Conservation (phyloP, 169 alveolate species). For the Plasmodium coatneyi region DNA sequence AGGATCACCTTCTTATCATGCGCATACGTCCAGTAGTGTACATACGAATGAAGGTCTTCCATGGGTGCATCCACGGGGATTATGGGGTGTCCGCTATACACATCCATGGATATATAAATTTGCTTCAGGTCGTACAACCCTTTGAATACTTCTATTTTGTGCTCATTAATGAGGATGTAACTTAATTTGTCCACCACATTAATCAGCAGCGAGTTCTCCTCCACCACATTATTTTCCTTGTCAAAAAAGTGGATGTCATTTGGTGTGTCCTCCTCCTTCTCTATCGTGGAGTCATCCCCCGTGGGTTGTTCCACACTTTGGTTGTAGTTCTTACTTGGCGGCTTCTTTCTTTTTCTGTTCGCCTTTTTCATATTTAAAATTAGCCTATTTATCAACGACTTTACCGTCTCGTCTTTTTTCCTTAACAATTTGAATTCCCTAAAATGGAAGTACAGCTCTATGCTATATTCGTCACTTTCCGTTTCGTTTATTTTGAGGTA, state of each 20-base stretch:
- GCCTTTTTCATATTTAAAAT: constrained; percentile 50
- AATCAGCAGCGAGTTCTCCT: constrained; percentile 24
- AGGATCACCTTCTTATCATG: not conserved
- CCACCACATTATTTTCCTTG: constrained; percentile 40
- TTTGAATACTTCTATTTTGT: constrained; percentile 34
- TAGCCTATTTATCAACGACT: constrained; percentile 48
- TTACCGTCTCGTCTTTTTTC: constrained; percentile 53
- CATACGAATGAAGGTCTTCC: constrained; percentile 9
- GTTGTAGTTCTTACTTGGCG: not conserved
- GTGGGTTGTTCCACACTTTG: not conserved
- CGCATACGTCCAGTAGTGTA: constrained; percentile 37
- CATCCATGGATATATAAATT: constrained; percentile 74
- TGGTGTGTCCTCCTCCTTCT: not conserved
- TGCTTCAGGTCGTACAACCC: constrained; percentile 45
- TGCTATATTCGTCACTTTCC: constrained; percentile 59
- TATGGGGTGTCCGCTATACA: constrained; percentile 41
- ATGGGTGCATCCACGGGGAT: constrained; percentile 46
- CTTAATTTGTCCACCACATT: constrained; percentile 31
- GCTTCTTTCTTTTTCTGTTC: constrained; percentile 17
- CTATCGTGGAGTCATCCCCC: not conserved
- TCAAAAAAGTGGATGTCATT: constrained; percentile 21
- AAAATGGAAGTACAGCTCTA: constrained; percentile 43
- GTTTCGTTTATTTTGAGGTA: constrained; percentile 34
- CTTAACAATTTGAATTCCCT: constrained; percentile 64
- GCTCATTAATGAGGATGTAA: constrained; percentile 35